Evolutionary conservation across 345 rosid genomes (phyloP).

Genomic region (Gossypium turneri): DNA sequence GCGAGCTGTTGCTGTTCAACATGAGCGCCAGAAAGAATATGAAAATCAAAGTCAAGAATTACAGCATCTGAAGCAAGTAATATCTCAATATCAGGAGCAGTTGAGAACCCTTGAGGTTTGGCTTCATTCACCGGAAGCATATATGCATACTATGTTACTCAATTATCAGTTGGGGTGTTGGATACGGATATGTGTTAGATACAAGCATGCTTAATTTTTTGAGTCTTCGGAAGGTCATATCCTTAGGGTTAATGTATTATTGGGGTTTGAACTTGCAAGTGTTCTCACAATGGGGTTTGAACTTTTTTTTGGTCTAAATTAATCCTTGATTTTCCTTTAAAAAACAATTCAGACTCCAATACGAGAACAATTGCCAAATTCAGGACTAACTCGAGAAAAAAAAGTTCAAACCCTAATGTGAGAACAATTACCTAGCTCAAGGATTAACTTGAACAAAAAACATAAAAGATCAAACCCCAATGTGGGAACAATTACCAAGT

Average conservation of each 20-base stretch:
- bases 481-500: too few species aligned
- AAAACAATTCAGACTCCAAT: too few species aligned
- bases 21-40: slow-evolving; percentile 21
- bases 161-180: background rate
- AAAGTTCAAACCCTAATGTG: too few species aligned
- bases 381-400: too few species aligned
- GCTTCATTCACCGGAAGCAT: background rate
- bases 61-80: slow-evolving; percentile 14
- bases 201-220: background rate
- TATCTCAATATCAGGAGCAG: slow-evolving; percentile 23
- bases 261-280: too few species aligned
- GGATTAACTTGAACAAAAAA: too few species aligned
- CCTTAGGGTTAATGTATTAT: background rate
- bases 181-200: background rate
- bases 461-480: too few species aligned
- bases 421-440: too few species aligned
- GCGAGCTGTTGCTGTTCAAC: slow-evolving; percentile 20
- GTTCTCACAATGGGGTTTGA: too few species aligned
- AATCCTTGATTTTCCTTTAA: too few species aligned
- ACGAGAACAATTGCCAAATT: too few species aligned
- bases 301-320: too few species aligned
- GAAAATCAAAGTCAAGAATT: slow-evolving; percentile 12
- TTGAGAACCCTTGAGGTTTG: slow-evolving; percentile 20
- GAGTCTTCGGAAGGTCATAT: background rate
- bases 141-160: background rate